A percentile compares a stretch with the other conserved stretches of the same genome.
Conservation (phyloP, 2,329 filamentous ascomycete species). For the Rhynchosporium agropyri region DNA sequence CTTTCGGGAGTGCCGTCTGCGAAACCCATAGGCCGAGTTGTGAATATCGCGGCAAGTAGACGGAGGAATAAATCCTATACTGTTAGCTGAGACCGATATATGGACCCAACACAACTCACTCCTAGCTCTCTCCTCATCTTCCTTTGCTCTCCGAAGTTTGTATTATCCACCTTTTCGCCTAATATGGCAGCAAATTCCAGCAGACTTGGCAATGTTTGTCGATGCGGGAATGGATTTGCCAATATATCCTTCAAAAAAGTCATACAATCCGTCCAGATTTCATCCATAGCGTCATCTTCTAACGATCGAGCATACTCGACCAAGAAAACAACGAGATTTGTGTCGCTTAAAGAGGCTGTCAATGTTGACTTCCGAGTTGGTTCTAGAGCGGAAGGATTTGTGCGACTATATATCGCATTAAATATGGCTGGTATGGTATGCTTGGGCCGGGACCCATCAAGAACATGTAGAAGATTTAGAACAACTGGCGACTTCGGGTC, state of each 20-base stretch:
- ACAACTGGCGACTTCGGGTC: conserved; percentile 63
- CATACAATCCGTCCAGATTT: conserved; percentile 96
- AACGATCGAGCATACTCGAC: conserved; percentile 87
- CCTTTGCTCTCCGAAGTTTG: conserved; percentile 91
- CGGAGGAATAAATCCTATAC: conserved; percentile 82
- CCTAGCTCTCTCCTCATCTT: conserved; percentile 90
- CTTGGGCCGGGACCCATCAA: conserved; percentile 88
- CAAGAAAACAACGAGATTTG: conserved; percentile 83
- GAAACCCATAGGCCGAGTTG: conserved; percentile 78
- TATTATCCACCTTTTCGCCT: conserved; percentile 96
- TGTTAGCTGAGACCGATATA: conserved; percentile 37
- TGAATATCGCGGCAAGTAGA: conserved; percentile 90
- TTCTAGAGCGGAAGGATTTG: conserved; percentile 80
- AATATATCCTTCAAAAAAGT: conserved; percentile 87
- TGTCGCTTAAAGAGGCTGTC: conserved; percentile 80
- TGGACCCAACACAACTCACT: conserved; percentile 54
- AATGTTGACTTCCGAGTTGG: conserved; percentile 81
- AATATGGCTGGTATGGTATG: conserved; percentile 93
- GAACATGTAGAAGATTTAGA: conserved; percentile 83
- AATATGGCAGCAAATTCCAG: conserved; percentile 88
- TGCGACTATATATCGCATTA: conserved; percentile 93
- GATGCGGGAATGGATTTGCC: conserved; percentile 90
- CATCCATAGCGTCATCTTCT: conserved; percentile 96
- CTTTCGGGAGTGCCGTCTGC: conserved; percentile 56
- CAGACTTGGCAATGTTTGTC: conserved; percentile 83